These are phyloP conservation scores for Candolleomyces efflorescens DNA, from an alignment of 768 basidiomycete genomes.

Conservation along the genomic window DNA sequence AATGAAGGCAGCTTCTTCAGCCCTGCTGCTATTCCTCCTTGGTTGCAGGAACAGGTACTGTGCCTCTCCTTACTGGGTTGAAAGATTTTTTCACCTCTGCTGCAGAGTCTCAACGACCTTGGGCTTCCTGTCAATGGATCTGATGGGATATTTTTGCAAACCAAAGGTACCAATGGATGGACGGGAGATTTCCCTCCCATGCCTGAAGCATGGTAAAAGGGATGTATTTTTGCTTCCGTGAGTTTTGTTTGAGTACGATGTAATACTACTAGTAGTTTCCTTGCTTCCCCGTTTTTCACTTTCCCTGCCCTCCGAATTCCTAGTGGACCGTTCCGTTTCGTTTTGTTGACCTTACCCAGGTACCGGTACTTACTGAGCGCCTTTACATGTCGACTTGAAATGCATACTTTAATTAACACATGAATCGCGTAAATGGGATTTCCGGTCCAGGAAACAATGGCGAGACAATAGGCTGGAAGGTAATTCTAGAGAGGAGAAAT, in stretches of 20 bases:
- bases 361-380: too few species aligned
- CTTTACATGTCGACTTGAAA: too few species aligned
- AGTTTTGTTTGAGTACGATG: not conserved
- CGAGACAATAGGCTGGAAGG: too few species aligned
- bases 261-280: not conserved
- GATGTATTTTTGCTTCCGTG: not conserved
- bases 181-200: constrained; percentile 67
- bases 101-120: constrained; percentile 81
- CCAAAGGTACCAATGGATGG: constrained; percentile 71
- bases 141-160: constrained; percentile 84
- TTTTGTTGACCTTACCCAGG: too few species aligned
- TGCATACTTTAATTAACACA: too few species aligned
- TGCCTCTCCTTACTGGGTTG: not conserved
- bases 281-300: not conserved
- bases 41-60: constrained; percentile 88
- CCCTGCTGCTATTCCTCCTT: constrained; percentile 79
- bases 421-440: too few species aligned
- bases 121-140: constrained; percentile 90
- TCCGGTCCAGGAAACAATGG: too few species aligned
- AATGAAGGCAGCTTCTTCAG: constrained; percentile 62
- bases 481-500: too few species aligned
- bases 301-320: not conserved
- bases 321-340: too few species aligned
- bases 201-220: constrained; percentile 78
- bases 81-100: constrained; percentile 3